These are phyloP conservation scores for Mortierella sp. DNA, from an alignment of 371 early-diverging fungal genomes.

Conservation along the genomic window DNA sequence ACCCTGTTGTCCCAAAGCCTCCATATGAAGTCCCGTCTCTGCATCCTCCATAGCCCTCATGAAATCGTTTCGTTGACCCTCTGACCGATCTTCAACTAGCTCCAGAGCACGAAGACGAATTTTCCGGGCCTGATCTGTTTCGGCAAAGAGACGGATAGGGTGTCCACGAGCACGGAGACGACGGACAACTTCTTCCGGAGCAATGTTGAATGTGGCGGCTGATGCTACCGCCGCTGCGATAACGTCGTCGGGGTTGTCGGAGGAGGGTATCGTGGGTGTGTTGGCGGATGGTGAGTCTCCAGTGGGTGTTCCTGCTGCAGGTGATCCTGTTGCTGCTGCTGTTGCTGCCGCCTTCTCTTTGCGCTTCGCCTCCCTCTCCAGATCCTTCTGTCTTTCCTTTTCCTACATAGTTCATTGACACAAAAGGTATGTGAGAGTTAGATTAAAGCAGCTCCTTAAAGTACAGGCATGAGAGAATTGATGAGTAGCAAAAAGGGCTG, in stretches of 20 bases:
- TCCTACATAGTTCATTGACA: slow-evolving; percentile 17
- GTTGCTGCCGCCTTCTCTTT: slow-evolving; percentile 26
- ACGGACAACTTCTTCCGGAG: slow-evolving; percentile 86
- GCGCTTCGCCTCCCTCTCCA: slow-evolving; percentile 60
- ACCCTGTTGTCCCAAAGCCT: slow-evolving; percentile 71
- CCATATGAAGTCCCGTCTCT: slow-evolving; percentile 86
- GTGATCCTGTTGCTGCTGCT: slow-evolving; percentile 10
- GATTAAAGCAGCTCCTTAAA: background rate
- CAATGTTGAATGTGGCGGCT: slow-evolving; percentile 65
- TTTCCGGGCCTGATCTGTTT: slow-evolving; percentile 86
- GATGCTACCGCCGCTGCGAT: slow-evolving; percentile 10
- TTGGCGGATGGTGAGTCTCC: slow-evolving; percentile 3
- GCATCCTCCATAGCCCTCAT: slow-evolving; percentile 86
- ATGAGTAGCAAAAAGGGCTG: background rate
- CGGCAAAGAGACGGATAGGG: slow-evolving; percentile 95
- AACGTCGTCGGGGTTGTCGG: slow-evolving; percentile 5
- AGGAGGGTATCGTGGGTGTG: slow-evolving; percentile 16
- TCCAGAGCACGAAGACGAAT: slow-evolving; percentile 88
- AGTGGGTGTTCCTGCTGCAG: slow-evolving; percentile 6
- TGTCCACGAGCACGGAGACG: slow-evolving; percentile 91
- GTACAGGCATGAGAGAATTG: background rate
- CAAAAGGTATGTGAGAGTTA: slow-evolving; percentile 6
- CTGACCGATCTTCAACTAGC: slow-evolving; percentile 86
- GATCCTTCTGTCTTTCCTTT: slow-evolving; percentile 20
- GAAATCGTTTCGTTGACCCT: slow-evolving; percentile 94